A percentile compares a stretch with the other conserved stretches of the same genome.
These are phyloP conservation scores for Pythium aristosporum DNA, from an alignment of 352 stramenopile genomes.

Conservation along the genomic window DNA sequence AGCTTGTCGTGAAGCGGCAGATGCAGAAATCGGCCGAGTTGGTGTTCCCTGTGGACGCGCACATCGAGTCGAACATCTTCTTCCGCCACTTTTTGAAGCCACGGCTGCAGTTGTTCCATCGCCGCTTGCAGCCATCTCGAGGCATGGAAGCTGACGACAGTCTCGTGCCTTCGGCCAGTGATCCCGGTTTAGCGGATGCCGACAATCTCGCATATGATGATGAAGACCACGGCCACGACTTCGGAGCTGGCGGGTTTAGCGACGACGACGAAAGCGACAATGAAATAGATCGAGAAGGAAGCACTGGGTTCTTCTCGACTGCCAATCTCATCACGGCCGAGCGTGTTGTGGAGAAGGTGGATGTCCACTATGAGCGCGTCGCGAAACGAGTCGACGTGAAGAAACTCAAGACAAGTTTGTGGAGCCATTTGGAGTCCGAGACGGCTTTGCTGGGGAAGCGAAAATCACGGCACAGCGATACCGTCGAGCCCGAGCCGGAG, in stretches of 20 bases:
- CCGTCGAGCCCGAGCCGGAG: constrained; percentile 18
- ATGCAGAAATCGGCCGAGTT: constrained; percentile 56
- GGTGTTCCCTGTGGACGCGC: constrained; percentile 74
- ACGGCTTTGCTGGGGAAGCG: constrained; percentile 28
- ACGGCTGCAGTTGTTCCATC: constrained; percentile 63
- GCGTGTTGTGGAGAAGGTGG: constrained; percentile 94
- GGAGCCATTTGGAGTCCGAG: constrained; percentile 75
- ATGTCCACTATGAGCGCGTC: constrained; percentile 91
- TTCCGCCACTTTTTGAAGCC: constrained; percentile 82
- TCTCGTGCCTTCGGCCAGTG: constrained; percentile 24
- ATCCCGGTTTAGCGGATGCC: constrained; percentile 16
- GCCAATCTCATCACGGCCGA: constrained; percentile 81
- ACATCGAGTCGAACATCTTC: constrained; percentile 66
- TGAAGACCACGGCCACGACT: constrained; percentile 26
- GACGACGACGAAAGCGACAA: constrained; percentile 40
- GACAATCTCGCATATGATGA: constrained; percentile 24
- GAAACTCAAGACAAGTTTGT: constrained; percentile 95
- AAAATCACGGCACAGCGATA: constrained; percentile 9
- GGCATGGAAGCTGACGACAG: constrained; percentile 13
- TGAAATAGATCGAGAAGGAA: constrained; percentile 32
- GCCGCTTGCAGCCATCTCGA: constrained; percentile 16
- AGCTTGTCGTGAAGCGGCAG: constrained; percentile 52
- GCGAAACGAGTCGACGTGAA: constrained; percentile 98
- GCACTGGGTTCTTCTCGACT: constrained; percentile 40
- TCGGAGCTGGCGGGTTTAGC: constrained; percentile 23